Evolutionary conservation across 192 early-diverging fungal species (phyloP), one percentile per base, ranked within the genome.

Genomic region (Podila horticola): DNA sequence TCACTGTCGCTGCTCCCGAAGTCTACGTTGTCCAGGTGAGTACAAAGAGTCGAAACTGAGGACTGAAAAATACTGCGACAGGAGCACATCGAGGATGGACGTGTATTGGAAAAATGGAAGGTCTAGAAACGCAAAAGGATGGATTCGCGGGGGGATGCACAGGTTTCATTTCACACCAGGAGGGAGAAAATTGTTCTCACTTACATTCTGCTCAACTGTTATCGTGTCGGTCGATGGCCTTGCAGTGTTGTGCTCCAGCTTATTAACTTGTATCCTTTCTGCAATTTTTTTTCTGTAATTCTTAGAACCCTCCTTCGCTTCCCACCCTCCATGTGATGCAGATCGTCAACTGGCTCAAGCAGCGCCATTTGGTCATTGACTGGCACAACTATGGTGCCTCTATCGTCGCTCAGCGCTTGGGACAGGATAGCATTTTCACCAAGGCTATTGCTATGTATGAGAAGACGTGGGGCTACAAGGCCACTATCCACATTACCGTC

Each of bases 321-420:
- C 97, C 97, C 2, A 98, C 96, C 9, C 87, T 99, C 61, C 41
- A 90, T 5, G 87, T 98, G 67, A 94, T 88, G 38, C 94, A 93
- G 29, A 59, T 92, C 5, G 85, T 93, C 15, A 85, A 88, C 33
- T 87, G 89, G 63, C 24, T 95, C 28, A 89, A 90, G n/a, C 85
- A 90, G 31, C 83, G 91, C 20, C 85, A 85, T 58, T 83, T 99
- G 6, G 86, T 98, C 57, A 95, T 99, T 52, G 97, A 99, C 83
- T 99, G 97, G 97, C 97, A 99, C 75, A 99, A 99, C 83, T 97
- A 96, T 81, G 97, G 97, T 26, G 93, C 91, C 75, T 93, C 95
- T 4, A 88, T 99, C 34, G 91, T 99, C 34, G 92, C 86, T 12
- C 70, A 97, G 34, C 89, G 84, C 57, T 69, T 96, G 26, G 94